Percentiles rank a stretch among this genome's conserved stretches.
phyloP scores from a whole-genome alignment of 2,329 filamentous ascomycete species.

The Cladophialophora bantiana region DNA sequence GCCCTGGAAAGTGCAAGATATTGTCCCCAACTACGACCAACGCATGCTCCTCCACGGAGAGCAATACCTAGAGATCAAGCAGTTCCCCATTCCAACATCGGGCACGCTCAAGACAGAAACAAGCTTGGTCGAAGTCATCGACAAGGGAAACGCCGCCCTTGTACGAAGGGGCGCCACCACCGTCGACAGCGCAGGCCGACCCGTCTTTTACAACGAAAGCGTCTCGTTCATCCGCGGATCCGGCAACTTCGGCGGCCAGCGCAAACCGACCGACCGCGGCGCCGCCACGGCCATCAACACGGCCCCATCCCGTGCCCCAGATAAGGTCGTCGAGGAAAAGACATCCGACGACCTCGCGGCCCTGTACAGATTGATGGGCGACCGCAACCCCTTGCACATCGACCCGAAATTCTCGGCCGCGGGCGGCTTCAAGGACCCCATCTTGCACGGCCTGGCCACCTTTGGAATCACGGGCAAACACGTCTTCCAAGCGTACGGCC shows the following conservation, averaged over 20 bases:
- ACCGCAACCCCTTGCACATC: constrained; percentile 95
- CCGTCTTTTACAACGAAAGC: constrained; percentile 95
- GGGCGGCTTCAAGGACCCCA: constrained; percentile 91
- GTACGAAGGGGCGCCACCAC: constrained; percentile 84
- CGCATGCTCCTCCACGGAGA: constrained; percentile 99
- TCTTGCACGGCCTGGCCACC: constrained; percentile 93
- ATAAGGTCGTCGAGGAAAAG: constrained; percentile 81
- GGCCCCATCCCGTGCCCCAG: constrained; percentile 78
- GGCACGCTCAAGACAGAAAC: constrained; percentile 37
- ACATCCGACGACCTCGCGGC: constrained; percentile 92
- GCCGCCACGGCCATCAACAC: constrained; percentile 79
- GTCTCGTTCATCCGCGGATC: constrained; percentile 91
- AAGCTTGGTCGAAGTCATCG: constrained; percentile 84
- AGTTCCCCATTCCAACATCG: constrained; percentile 80
- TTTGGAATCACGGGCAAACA: constrained; percentile 93
- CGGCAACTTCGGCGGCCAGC: constrained; percentile 85
- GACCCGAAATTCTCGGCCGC: constrained; percentile 94
- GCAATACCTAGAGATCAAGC: constrained; percentile 93
- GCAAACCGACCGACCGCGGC: constrained; percentile 80
- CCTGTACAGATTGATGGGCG: constrained; percentile 89
- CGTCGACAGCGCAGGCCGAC: constrained; percentile 81
- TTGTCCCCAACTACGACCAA: constrained; percentile 94
- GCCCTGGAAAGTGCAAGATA: constrained; percentile 78
- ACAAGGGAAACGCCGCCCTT: constrained; percentile 91
- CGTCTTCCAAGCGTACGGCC: constrained; percentile 81